Percentiles rank a stretch among this genome's conserved stretches.
Evolutionary conservation across 352 stramenopile genomes (phyloP).

Genomic region (Pythium phragmiticola): DNA sequence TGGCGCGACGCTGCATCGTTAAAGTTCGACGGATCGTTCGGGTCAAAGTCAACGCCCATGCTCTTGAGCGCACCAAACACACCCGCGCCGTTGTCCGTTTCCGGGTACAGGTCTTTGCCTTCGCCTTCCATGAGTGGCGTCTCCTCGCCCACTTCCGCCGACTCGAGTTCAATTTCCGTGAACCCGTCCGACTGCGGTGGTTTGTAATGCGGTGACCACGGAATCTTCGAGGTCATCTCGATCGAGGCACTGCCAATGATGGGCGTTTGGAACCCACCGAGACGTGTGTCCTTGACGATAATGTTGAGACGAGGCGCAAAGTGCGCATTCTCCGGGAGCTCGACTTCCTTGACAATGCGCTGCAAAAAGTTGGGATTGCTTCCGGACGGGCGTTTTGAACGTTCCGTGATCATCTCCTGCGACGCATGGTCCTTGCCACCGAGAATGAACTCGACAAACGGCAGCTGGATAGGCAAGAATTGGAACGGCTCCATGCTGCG

Average conservation of each 20-base stretch:
- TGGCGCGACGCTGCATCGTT: constrained; percentile 51
- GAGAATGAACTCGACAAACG: constrained; percentile 88
- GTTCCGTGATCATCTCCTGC: constrained; percentile 87
- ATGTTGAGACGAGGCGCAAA: constrained; percentile 89
- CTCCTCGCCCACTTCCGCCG: constrained; percentile 50
- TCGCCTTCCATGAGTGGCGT: constrained; percentile 41
- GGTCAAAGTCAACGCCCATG: constrained; percentile 80
- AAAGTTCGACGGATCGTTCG: constrained; percentile 44
- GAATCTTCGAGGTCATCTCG: constrained; percentile 83
- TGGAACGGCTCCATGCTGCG: constrained; percentile 88
- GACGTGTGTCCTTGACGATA: constrained; percentile 86
- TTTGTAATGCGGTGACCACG: constrained; percentile 76
- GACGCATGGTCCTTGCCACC: constrained; percentile 75
- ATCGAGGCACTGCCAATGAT: constrained; percentile 85
- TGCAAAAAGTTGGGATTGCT: constrained; percentile 90
- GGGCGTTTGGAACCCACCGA: constrained; percentile 83
- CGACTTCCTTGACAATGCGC: constrained; percentile 85
- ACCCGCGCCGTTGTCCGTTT: constrained; percentile 76
- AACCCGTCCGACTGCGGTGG: constrained; percentile 68
- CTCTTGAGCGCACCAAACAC: constrained; percentile 86
- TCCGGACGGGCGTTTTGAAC: constrained; percentile 75
- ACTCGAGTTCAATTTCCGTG: constrained; percentile 66
- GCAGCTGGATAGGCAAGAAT: constrained; percentile 86
- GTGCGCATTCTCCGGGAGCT: constrained; percentile 85
- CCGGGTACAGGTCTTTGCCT: constrained; percentile 30